Percentiles rank a stretch among this genome's conserved stretches.
These are phyloP conservation scores for Physcomitrellopsis africana DNA, from an alignment of 225 moss, liverwort and hornwort genomes.

Conservation along the genomic window DNA sequence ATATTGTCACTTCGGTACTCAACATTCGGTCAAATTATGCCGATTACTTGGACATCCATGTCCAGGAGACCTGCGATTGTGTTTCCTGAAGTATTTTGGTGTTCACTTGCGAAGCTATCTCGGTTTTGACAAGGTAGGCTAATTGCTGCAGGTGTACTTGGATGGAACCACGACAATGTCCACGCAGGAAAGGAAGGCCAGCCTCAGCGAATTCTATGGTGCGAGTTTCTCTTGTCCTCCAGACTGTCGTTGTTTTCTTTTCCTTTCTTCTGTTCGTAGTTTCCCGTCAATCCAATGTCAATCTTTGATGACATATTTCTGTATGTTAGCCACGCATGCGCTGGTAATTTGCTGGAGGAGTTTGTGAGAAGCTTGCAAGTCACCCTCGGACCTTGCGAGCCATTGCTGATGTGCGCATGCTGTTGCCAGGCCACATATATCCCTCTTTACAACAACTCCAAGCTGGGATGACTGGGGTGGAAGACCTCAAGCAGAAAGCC, in stretches of 20 bases:
- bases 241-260: neutral
- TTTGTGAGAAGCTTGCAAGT: slow-evolving; percentile 8
- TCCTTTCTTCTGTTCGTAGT: neutral
- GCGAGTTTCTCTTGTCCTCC: slow-evolving; percentile 7
- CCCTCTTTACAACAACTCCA: slow-evolving; percentile 96
- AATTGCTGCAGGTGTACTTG: slow-evolving; percentile 85
- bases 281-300: neutral
- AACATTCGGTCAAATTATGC: neutral
- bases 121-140: slow-evolving; percentile 11
- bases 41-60: neutral
- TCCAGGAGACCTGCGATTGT: neutral
- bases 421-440: slow-evolving; percentile 82
- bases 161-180: slow-evolving; percentile 98
- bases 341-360: neutral
- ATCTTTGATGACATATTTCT: neutral
- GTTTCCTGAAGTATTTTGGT: slow-evolving; percentile 1
- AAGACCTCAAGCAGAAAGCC: slow-evolving; percentile 95
- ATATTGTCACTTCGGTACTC: neutral
- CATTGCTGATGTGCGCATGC: slow-evolving; percentile 7
- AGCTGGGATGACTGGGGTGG: slow-evolving; percentile 89
- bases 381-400: slow-evolving; percentile 6
- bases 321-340: too few species aligned
- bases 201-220: slow-evolving; percentile 96
- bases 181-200: slow-evolving; percentile 94
- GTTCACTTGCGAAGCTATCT: neutral